Evolutionary conservation across 805 yeast genomes (phyloP).

Genomic region (Cyberlindnera nakhonratchasimensis): DNA sequence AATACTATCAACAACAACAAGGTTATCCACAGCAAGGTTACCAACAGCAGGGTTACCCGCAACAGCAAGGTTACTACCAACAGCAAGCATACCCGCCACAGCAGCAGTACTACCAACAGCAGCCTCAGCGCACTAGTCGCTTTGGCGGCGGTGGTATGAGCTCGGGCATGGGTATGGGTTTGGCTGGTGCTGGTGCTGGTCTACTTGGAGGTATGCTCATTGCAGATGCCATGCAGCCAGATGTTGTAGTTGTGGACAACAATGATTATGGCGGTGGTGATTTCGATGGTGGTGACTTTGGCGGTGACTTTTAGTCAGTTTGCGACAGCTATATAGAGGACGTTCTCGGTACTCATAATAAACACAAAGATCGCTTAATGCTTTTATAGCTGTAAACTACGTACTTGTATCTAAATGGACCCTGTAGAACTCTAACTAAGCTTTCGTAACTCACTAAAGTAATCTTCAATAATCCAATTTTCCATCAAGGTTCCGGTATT

Average conservation of each 20-base stretch:
- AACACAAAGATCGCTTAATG: too few species aligned
- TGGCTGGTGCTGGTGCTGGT: constrained; percentile 30
- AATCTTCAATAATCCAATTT: too few species aligned
- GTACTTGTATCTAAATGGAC: too few species aligned
- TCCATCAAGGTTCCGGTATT: too few species aligned
- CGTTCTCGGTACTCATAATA: too few species aligned
- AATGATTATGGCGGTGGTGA: constrained; percentile 38
- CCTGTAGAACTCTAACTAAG: too few species aligned
- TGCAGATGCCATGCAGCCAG: constrained; percentile 28
- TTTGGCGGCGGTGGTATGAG: constrained; percentile 29
- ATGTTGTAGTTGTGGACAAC: constrained; percentile 21
- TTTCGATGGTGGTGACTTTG: constrained; percentile 25
- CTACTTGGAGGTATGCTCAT: constrained; percentile 30
- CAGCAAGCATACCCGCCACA: too few species aligned
- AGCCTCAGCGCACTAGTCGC: constrained; percentile 31
- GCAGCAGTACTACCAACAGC: constrained; percentile 25
- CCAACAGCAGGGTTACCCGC: constrained; percentile 15
- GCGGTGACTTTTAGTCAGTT: constrained; percentile 20
- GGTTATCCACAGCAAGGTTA: constrained; percentile 29
- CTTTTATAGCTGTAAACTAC: too few species aligned
- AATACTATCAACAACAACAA: constrained; percentile 7
- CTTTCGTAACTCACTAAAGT: too few species aligned
- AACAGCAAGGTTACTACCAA: constrained; percentile 25
- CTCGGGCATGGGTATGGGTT: constrained; percentile 26
- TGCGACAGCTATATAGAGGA: too few species aligned